Evolutionary conservation across 2,329 filamentous ascomycete species (phyloP).

Genomic region (Zymoseptoria tritici): DNA sequence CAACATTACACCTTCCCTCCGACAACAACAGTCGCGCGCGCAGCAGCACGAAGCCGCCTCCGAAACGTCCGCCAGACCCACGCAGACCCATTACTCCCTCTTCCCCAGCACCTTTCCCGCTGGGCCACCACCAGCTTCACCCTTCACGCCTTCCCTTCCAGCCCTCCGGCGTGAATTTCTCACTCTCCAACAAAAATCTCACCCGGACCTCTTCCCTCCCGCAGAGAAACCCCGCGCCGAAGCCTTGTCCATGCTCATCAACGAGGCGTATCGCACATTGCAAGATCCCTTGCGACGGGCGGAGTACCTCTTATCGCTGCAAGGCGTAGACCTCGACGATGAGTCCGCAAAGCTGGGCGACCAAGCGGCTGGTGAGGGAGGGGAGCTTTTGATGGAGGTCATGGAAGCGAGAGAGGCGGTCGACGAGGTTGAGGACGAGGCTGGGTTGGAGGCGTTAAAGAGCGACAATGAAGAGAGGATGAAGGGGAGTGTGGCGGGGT

Average conservation of each 20-base stretch:
- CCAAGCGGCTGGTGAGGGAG: conserved; percentile 3
- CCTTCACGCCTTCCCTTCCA: conserved; percentile 65
- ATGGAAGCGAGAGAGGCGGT: conserved; percentile 66
- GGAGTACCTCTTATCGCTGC: conserved; percentile 68
- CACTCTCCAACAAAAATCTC: conserved; percentile 66
- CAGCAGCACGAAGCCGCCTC: conserved; percentile 1
- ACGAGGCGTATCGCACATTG: conserved; percentile 85
- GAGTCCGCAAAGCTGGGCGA: conserved; percentile 63
- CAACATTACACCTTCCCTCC: not conserved
- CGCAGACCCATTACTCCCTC: conserved; percentile 69
- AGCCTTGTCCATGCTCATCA: conserved; percentile 72
- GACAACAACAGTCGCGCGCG: conserved; percentile 8
- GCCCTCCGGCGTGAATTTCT: conserved; percentile 79
- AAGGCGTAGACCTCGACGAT: conserved; percentile 73
- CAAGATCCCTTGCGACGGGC: conserved; percentile 69
- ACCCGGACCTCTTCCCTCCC: conserved; percentile 59
- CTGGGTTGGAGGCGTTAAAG: conserved; percentile 53
- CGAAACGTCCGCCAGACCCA: not conserved
- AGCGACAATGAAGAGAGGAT: conserved; percentile 63
- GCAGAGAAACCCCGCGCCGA: conserved; percentile 57
- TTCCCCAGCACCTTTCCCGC: conserved; percentile 72
- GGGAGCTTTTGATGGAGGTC: conserved; percentile 67
- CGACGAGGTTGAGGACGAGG: conserved; percentile 49
- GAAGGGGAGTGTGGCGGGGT: conserved; percentile 49
- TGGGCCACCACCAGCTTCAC: conserved; percentile 69